Conservation (phyloP, 2,329 filamentous ascomycete species). For the Bimuria novae-zelandiae region DNA sequence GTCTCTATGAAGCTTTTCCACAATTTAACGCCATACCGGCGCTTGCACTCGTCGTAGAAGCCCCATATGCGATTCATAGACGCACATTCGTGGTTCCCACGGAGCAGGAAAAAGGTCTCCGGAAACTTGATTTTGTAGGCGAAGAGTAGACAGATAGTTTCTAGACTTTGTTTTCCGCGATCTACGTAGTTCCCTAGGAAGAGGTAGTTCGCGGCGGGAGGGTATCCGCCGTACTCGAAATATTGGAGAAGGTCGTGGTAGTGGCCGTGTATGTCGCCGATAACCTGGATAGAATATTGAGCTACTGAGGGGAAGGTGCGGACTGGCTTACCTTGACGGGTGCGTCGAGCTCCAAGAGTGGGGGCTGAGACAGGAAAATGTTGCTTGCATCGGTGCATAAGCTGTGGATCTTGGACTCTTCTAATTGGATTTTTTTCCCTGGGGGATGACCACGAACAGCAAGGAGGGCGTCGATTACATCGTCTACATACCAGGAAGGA, state of each 20-base stretch:
- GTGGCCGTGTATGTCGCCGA: conserved; percentile 98
- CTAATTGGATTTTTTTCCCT: conserved; percentile 96
- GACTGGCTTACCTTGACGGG: conserved; percentile 85
- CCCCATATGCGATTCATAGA: conserved; percentile 95
- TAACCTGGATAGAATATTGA: conserved; percentile 68
- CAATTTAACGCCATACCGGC: conserved; percentile 92
- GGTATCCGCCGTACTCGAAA: conserved; percentile 98
- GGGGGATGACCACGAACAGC: conserved; percentile 97
- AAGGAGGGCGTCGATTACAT: too few species aligned
- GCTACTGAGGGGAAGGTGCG: background rate
- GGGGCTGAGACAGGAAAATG: conserved; percentile 99
- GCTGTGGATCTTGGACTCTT: conserved; percentile 94
- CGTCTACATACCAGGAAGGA: too few species aligned
- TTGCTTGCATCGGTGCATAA: conserved; percentile 98
- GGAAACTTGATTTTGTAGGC: conserved; percentile 99
- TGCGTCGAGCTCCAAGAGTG: conserved; percentile 94
- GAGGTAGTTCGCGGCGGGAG: conserved; percentile 97
- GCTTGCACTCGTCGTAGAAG: conserved; percentile 98
- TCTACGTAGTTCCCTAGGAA: conserved; percentile 99
- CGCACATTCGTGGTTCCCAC: conserved; percentile 95
- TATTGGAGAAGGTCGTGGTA: conserved; percentile 97
- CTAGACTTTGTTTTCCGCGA: conserved; percentile 97
- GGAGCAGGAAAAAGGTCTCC: conserved; percentile 93
- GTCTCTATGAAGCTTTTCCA: conserved; percentile 99
- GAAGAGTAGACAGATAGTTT: conserved; percentile 95